A percentile compares a stretch with the other conserved stretches of the same genome.
These are phyloP conservation scores for Trametes meyenii DNA, from an alignment of 768 basidiomycete genomes.

Conservation along the genomic window DNA sequence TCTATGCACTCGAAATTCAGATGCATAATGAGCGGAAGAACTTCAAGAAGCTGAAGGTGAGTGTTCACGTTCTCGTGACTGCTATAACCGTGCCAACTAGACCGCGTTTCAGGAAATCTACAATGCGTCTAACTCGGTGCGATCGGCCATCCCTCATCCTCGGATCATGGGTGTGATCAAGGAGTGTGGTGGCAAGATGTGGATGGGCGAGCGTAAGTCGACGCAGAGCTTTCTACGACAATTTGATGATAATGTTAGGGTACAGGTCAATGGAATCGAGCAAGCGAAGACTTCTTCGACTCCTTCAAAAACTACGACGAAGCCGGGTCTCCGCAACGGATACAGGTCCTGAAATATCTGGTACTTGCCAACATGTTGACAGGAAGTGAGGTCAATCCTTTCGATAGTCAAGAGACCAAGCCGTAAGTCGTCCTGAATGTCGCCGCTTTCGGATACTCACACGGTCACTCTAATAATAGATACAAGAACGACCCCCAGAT, in stretches of 20 bases:
- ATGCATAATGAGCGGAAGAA: slow-evolving; percentile 99
- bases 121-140: slow-evolving; percentile 89
- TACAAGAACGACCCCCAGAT: slow-evolving; percentile 97
- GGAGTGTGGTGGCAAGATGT: slow-evolving; percentile 99
- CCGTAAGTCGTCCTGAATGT: slow-evolving; percentile 59
- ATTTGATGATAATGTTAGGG: background rate
- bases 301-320: slow-evolving; percentile 99
- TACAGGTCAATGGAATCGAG: slow-evolving; percentile 89
- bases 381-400: slow-evolving; percentile 98
- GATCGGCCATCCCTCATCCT: slow-evolving; percentile 96
- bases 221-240: background rate
- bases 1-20: slow-evolving; percentile 98
- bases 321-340: slow-evolving; percentile 93
- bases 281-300: slow-evolving; percentile 98
- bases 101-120: slow-evolving; percentile 81
- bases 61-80: background rate
- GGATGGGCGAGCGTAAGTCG: slow-evolving; percentile 95
- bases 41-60: slow-evolving; percentile 92
- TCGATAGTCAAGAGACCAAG: slow-evolving; percentile 99
- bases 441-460: background rate
- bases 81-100: background rate
- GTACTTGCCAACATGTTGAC: slow-evolving; percentile 98
- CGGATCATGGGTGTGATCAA: slow-evolving; percentile 99
- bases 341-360: slow-evolving; percentile 97
- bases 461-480: slow-evolving; percentile 39